These are phyloP conservation scores for Stellera chamaejasme DNA, from an alignment of 345 rosid species.

Conservation along the genomic window DNA sequence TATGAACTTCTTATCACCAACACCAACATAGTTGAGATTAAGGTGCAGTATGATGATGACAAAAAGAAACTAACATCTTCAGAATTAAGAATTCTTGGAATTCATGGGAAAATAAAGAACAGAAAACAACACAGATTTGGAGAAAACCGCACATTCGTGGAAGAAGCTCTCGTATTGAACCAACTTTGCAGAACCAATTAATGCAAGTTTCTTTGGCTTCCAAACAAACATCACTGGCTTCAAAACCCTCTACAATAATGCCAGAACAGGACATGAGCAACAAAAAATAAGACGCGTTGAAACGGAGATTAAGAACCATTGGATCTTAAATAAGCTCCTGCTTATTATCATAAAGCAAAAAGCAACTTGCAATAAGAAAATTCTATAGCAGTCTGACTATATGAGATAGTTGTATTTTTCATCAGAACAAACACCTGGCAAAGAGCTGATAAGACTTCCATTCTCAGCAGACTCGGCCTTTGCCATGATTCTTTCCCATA, in stretches of 20 bases:
- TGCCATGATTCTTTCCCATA: conserved; percentile 79
- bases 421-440: conserved; percentile 43
- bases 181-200: conserved; percentile 90
- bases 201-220: conserved; percentile 91
- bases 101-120: background rate
- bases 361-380: too few species aligned
- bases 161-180: conserved; percentile 80
- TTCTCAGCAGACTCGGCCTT: conserved; percentile 73
- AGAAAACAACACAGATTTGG: conserved; percentile 7
- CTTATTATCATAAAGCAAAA: too few species aligned
- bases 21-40: background rate
- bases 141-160: conserved; percentile 68
- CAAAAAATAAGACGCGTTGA: background rate
- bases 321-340: too few species aligned
- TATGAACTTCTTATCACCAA: too few species aligned
- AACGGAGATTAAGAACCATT: background rate
- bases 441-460: conserved; percentile 39
- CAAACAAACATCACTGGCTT: conserved; percentile 45
- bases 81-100: background rate
- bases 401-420: background rate
- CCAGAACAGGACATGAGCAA: conserved; percentile 8
- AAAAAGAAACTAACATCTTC: background rate
- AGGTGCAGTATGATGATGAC: background rate
- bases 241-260: conserved; percentile 51
- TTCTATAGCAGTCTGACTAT: too few species aligned